Conservation (phyloP, 2,329 filamentous ascomycete genomes). For the Alternaria triticina region DNA sequence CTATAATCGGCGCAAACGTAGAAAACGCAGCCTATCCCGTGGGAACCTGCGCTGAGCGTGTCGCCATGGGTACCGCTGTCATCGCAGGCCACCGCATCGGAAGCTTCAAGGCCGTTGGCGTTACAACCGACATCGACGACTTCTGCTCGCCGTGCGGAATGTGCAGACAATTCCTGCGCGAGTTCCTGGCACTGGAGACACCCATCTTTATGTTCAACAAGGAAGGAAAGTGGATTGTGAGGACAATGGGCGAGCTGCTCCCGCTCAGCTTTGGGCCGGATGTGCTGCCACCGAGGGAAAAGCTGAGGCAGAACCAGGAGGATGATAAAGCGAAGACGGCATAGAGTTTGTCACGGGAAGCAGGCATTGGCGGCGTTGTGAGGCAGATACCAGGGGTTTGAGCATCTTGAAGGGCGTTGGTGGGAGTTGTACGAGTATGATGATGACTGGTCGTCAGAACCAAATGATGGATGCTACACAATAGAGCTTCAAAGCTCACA, state of each 20-base stretch:
- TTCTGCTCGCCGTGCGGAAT: constrained; percentile 79
- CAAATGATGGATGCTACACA: not conserved
- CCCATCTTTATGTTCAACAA: constrained; percentile 95
- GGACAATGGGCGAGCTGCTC: constrained; percentile 68
- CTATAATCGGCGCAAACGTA: constrained; percentile 73
- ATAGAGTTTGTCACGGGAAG: not conserved
- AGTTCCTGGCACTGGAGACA: constrained; percentile 58
- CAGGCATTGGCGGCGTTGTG: not conserved
- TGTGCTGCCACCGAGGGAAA: constrained; percentile 49
- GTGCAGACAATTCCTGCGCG: constrained; percentile 80
- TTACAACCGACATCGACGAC: constrained; percentile 74
- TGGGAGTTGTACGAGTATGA: not conserved
- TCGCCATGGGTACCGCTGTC: constrained; percentile 81
- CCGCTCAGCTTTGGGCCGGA: constrained; percentile 63
- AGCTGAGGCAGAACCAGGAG: constrained; percentile 36
- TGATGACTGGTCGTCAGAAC: not conserved
- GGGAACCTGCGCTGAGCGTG: constrained; percentile 92
- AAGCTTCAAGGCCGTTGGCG: constrained; percentile 73
- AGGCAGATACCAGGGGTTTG: not conserved
- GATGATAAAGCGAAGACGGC: constrained; percentile 32
- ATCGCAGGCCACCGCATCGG: constrained; percentile 58
- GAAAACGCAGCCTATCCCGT: constrained; percentile 95
- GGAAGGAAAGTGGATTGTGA: constrained; percentile 73
- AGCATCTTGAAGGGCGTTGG: not conserved
- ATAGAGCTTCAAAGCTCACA: not conserved